phyloP scores from a whole-genome alignment of 2,329 filamentous ascomycete species.

The Claviceps lovelessii region DNA sequence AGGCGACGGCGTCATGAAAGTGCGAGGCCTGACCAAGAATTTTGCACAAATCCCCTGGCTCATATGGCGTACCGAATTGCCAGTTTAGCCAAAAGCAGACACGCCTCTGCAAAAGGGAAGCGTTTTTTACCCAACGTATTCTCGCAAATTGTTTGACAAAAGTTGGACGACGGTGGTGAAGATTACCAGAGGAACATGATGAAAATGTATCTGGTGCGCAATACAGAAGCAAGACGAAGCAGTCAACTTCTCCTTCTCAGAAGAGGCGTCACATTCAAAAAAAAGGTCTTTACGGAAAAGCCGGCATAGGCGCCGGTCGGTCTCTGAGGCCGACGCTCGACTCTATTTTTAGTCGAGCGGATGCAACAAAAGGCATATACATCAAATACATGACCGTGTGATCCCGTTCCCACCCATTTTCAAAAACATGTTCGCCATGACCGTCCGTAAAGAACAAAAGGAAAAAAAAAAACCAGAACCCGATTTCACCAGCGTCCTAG shows the following conservation, averaged over 20 bases:
- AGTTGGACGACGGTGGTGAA: not conserved
- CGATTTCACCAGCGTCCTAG: not conserved
- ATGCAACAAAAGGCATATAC: constrained; percentile 26
- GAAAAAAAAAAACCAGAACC: not conserved
- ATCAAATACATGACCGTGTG: constrained; percentile 25
- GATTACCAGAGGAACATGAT: not conserved
- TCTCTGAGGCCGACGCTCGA: constrained; percentile 58
- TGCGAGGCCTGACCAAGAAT: too few species aligned
- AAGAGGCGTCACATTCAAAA: constrained; percentile 21
- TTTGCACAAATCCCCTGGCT: too few species aligned
- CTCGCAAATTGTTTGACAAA: not conserved
- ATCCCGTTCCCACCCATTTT: constrained; percentile 18
- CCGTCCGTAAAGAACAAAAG: constrained; percentile 22
- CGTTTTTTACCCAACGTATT: too few species aligned
- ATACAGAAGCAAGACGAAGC: not conserved
- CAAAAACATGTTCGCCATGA: constrained; percentile 24
- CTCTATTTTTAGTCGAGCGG: constrained; percentile 40
- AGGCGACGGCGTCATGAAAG: not conserved
- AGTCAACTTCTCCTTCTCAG: not conserved
- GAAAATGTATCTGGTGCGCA: not conserved
- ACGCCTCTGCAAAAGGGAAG: too few species aligned
- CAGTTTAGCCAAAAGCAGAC: too few species aligned
- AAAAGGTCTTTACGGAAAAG: constrained; percentile 29
- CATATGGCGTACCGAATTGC: too few species aligned
- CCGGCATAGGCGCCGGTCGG: constrained; percentile 56